Percentiles rank a stretch among this genome's conserved stretches.
Evolutionary conservation across 176 grass and related monocot genomes (phyloP).

Genomic region (Cenchrus fungigraminus): DNA sequence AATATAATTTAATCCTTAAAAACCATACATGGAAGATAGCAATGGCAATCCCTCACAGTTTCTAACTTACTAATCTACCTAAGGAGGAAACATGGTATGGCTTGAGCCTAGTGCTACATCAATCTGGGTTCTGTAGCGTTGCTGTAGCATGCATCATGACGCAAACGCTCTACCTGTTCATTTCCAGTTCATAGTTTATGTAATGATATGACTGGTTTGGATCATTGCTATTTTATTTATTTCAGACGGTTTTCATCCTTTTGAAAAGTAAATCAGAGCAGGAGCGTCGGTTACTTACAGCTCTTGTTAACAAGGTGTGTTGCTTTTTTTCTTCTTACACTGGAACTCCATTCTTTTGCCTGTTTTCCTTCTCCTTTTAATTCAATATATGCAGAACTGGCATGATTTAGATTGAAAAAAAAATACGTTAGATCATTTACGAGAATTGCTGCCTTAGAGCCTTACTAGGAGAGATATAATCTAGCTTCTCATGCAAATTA

Average conservation of each 20-base stretch:
- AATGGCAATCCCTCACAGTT: no score
- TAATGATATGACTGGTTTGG: conserved; percentile 17
- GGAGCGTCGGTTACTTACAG: conserved; percentile 86
- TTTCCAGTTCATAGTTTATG: background rate
- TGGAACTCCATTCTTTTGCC: background rate
- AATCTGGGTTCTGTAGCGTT: no score
- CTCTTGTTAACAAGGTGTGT: conserved; percentile 97
- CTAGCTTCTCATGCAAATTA: conserved; percentile 16
- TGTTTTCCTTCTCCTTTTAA: background rate
- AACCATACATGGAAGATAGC: no score
- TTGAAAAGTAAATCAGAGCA: conserved; percentile 94
- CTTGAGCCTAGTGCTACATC: no score
- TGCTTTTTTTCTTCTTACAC: conserved; percentile 34
- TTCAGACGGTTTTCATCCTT: conserved; percentile 85
- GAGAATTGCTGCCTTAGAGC: background rate
- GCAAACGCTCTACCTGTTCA: background rate
- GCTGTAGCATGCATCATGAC: no score
- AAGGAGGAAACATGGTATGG: no score
- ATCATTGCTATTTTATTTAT: conserved; percentile 21
- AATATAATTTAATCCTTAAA: no score
- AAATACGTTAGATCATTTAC: conserved; percentile 5
- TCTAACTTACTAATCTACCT: no score
- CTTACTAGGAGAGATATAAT: conserved; percentile 4
- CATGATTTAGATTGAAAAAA: conserved; percentile 14
- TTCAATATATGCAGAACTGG: background rate